These are phyloP conservation scores for Kentomonas sorsogonicus DNA, from an alignment of 208 protist species.

Conservation along the genomic window DNA sequence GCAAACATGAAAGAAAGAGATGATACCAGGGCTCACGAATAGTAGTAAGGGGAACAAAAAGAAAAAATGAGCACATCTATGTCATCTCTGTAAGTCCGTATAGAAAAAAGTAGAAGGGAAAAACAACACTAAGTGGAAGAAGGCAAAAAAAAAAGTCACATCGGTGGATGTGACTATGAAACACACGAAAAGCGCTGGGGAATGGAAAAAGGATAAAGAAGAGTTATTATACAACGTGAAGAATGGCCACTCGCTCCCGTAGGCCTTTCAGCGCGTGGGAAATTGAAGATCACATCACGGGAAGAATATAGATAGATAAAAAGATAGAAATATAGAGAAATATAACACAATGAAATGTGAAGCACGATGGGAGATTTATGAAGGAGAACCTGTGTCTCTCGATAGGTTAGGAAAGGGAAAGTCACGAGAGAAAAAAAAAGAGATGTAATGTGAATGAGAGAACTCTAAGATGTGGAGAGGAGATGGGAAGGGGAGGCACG, in stretches of 20 bases:
- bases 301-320: no score
- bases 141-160: conserved; percentile 8
- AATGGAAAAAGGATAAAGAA: no score
- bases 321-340: not conserved
- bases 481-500: not conserved
- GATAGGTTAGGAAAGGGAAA: not conserved
- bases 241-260: no score
- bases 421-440: no score
- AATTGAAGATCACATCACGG: no score
- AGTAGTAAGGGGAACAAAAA: conserved; percentile 8
- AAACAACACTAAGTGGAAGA: conserved; percentile 1
- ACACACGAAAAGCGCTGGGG: no score
- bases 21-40: no score
- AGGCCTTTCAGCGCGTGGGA: no score
- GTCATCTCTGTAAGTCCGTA: not conserved
- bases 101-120: not conserved
- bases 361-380: not conserved
- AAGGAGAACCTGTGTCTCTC: not conserved
- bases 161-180: not conserved
- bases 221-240: no score
- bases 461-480: no score
- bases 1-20: no score
- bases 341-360: conserved; percentile 1
- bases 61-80: conserved; percentile 4
- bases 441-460: not conserved